phyloP scores from a whole-genome alignment of 345 rosid genomes.

The Citrus cavaleriei region DNA sequence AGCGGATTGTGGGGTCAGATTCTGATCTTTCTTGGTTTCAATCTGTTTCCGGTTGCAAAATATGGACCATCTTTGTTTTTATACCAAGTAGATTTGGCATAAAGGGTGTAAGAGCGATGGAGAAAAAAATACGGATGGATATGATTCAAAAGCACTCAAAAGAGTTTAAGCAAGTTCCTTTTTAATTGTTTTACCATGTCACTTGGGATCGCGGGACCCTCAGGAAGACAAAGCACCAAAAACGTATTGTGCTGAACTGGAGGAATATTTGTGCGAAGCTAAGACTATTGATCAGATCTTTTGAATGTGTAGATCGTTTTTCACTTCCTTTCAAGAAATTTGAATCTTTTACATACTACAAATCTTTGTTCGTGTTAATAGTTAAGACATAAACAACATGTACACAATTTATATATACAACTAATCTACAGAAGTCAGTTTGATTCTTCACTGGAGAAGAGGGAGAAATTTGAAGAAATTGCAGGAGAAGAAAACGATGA shows the following conservation, averaged over 20 bases:
- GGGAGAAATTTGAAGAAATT: not conserved
- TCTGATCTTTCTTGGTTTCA: constrained; percentile 18
- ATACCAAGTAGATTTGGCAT: not conserved
- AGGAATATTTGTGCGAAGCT: not conserved
- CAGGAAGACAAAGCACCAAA: not conserved
- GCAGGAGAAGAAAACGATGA: constrained; percentile 7
- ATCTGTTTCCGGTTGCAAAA: constrained; percentile 9
- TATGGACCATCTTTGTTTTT: constrained; percentile 13
- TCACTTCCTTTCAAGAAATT: too few species aligned
- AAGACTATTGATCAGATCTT: not conserved
- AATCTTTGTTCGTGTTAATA: not conserved
- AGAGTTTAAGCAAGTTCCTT: not conserved
- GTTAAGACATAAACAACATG: not conserved
- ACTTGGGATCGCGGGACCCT: constrained; percentile 1
- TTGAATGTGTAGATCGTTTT: not conserved
- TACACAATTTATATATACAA: not conserved
- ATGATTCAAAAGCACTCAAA: constrained; percentile 2
- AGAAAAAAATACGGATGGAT: constrained; percentile 5
- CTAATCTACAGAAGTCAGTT: not conserved
- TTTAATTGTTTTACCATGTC: not conserved
- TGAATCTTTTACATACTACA: too few species aligned
- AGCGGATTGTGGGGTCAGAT: constrained; percentile 31
- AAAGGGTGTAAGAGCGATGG: not conserved
- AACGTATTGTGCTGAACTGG: not conserved
- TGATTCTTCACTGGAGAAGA: not conserved